Conservation (phyloP, 2,329 filamentous ascomycete species). For the Hymenoscyphus albidus region DNA sequence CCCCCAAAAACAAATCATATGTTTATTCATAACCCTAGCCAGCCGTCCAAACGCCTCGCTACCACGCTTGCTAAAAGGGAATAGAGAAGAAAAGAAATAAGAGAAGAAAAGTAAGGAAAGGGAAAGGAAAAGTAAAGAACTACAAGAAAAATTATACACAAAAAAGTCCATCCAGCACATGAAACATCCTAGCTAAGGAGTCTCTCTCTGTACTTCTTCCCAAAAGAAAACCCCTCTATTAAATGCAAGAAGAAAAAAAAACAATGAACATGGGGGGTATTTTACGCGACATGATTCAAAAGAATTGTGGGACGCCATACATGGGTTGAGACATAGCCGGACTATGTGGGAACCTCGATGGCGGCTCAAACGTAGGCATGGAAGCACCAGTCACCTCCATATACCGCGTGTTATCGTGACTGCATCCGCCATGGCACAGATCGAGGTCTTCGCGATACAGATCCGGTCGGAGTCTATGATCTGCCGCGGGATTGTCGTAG, state of each 20-base stretch:
- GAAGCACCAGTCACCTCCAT: background rate
- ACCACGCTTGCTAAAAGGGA: background rate
- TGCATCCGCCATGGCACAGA: slow-evolving; percentile 8
- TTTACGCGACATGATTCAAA: background rate
- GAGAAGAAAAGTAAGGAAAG: background rate
- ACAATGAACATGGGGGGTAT: background rate
- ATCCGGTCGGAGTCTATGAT: background rate
- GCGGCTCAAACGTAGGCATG: slow-evolving; percentile 7
- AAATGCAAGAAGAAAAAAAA: background rate
- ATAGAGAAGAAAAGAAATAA: background rate
- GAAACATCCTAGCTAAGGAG: background rate
- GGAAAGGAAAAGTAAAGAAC: background rate
- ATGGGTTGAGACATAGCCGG: background rate
- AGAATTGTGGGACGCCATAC: background rate
- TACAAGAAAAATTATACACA: background rate
- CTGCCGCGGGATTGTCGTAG: background rate
- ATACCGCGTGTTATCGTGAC: slow-evolving; percentile 3
- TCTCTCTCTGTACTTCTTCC: background rate
- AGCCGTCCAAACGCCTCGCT: background rate
- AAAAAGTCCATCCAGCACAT: background rate
- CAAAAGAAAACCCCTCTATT: background rate
- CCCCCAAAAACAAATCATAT: too few species aligned
- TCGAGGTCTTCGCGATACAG: slow-evolving; percentile 1
- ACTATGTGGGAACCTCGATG: background rate
- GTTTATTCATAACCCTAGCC: too few species aligned